These are phyloP conservation scores for Atkinsonella texensis DNA, from an alignment of 2,329 filamentous ascomycete species.

Conservation along the genomic window DNA sequence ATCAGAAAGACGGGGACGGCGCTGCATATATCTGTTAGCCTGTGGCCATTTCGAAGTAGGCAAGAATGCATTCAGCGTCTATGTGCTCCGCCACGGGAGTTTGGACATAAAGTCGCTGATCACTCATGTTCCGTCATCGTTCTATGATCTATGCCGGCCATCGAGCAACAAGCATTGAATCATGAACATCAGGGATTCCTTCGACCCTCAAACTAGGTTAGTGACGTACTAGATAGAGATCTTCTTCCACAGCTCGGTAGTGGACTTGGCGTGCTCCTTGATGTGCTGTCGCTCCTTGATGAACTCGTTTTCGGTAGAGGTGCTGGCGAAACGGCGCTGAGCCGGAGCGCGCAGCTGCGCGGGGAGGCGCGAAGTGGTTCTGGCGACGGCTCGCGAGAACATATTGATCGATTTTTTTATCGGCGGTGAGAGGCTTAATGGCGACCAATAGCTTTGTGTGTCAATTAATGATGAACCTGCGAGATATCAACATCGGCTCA, in stretches of 20 bases:
- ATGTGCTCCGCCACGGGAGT: too few species aligned
- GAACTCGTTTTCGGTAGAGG: constrained; percentile 79
- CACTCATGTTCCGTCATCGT: background rate
- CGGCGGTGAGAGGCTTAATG: background rate
- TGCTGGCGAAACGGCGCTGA: constrained; percentile 63
- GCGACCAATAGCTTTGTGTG: background rate
- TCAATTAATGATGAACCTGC: constrained; percentile 13
- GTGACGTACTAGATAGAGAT: constrained; percentile 81
- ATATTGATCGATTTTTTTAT: constrained; percentile 27
- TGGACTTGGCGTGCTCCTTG: constrained; percentile 77
- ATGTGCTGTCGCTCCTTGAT: constrained; percentile 82
- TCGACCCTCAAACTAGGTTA: background rate
- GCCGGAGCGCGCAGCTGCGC: constrained; percentile 45
- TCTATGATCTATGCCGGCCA: background rate
- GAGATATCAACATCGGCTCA: background rate
- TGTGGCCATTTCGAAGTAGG: background rate
- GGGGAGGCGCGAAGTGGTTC: constrained; percentile 49
- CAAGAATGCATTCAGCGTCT: background rate
- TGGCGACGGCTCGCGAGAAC: constrained; percentile 52
- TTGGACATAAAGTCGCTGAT: background rate
- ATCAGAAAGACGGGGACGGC: constrained; percentile 62
- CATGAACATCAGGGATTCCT: background rate
- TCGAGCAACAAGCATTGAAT: background rate
- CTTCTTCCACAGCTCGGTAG: constrained; percentile 88
- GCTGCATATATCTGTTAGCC: constrained; percentile 32